Percentiles rank a stretch among this genome's conserved stretches.
These are phyloP conservation scores for Gynochthodes officinalis DNA, from an alignment of 257 asterid species.

Conservation along the genomic window DNA sequence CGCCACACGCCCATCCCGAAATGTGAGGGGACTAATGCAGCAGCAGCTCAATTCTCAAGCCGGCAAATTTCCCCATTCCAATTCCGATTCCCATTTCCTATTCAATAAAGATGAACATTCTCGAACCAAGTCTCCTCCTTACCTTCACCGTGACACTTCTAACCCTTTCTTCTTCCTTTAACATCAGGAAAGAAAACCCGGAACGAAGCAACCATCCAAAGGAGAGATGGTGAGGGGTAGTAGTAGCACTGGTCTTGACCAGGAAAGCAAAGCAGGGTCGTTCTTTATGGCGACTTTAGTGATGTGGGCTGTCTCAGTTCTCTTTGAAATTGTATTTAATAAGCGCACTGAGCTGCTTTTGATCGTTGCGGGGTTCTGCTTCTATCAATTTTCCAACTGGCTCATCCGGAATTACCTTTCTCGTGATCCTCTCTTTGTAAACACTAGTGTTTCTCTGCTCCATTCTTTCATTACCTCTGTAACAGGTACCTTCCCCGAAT, in stretches of 20 bases:
- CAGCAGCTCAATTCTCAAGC: background rate
- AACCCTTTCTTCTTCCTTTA: no score
- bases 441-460: conserved; percentile 85
- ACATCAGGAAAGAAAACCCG: background rate
- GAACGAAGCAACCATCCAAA: background rate
- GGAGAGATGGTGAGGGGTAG: conserved; percentile 20
- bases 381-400: conserved; percentile 73
- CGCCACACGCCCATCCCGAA: background rate
- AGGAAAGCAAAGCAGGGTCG: conserved; percentile 34
- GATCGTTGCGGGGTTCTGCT: conserved; percentile 53
- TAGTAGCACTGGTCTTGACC: conserved; percentile 3
- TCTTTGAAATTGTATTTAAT: conserved; percentile 67
- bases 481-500: conserved; percentile 40
- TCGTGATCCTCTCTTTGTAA: conserved; percentile 74
- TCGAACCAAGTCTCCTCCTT: no score
- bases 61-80: background rate
- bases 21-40: background rate
- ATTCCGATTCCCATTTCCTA: no score
- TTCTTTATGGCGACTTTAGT: conserved; percentile 76
- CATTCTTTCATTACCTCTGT: conserved; percentile 78
- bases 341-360: conserved; percentile 57
- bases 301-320: conserved; percentile 75
- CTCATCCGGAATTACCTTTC: conserved; percentile 50
- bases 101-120: no score
- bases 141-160: no score